phyloP scores from a whole-genome alignment of 768 basidiomycete genomes.

The Suillus fuscotomentosus region DNA sequence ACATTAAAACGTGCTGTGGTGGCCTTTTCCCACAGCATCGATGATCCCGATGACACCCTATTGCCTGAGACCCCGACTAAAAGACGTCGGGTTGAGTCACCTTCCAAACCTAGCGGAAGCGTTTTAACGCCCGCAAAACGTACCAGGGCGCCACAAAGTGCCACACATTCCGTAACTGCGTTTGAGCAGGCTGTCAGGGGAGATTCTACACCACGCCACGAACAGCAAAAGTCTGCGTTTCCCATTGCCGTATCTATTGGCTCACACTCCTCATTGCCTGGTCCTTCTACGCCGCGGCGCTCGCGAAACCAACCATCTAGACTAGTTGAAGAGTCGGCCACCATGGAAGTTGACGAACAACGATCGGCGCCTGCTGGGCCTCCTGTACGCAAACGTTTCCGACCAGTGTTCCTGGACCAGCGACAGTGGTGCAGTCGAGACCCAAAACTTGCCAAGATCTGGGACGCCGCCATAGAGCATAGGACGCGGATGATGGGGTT shows the following conservation, averaged over 20 bases:
- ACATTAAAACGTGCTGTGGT: conserved; percentile 36
- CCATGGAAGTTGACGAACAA: conserved; percentile 22
- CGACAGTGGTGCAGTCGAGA: conserved; percentile 46
- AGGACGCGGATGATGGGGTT: conserved; percentile 14
- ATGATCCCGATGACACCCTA: conserved; percentile 19
- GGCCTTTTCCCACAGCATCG: conserved; percentile 11
- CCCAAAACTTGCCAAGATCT: conserved; percentile 31
- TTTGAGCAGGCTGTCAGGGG: conserved; percentile 15
- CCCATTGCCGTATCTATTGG: background rate
- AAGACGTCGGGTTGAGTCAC: conserved; percentile 32
- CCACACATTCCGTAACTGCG: conserved; percentile 6
- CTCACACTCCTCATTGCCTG: conserved; percentile 12
- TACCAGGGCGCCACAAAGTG: background rate
- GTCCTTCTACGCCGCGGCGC: conserved; percentile 26
- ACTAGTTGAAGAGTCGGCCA: conserved; percentile 5
- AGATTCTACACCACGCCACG: background rate
- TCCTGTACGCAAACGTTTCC: conserved; percentile 38
- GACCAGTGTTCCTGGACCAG: conserved; percentile 50
- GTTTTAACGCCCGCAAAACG: conserved; percentile 12
- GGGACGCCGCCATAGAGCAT: conserved; percentile 17
- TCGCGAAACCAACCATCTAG: conserved; percentile 15
- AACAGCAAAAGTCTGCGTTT: background rate
- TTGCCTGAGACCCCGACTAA: conserved; percentile 45
- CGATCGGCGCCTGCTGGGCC: conserved; percentile 14
- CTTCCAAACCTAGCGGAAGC: conserved; percentile 16